These are phyloP conservation scores for Tylopilus sp. DNA, from an alignment of 1,284 basidiomycete genomes.

Conservation along the genomic window DNA sequence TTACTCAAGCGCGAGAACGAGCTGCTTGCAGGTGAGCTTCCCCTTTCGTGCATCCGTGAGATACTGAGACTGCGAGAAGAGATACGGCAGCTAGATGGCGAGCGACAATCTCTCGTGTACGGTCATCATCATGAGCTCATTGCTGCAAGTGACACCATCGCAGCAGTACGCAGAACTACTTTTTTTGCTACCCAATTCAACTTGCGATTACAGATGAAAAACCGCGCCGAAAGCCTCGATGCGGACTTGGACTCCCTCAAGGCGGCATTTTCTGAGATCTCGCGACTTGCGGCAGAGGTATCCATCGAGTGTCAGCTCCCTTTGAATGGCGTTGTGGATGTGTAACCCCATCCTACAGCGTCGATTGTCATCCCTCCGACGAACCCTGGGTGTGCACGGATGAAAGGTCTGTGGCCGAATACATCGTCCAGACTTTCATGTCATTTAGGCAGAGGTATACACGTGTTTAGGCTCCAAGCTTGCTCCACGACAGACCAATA, in stretches of 20 bases:
- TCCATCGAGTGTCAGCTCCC: slow-evolving; percentile 40
- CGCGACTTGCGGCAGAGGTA: slow-evolving; percentile 69
- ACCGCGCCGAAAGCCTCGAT: slow-evolving; percentile 77
- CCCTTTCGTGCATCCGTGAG: slow-evolving; percentile 3
- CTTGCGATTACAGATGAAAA: slow-evolving; percentile 63
- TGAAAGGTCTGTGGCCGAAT: not conserved
- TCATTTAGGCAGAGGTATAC: slow-evolving; percentile 1
- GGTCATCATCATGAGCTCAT: slow-evolving; percentile 95
- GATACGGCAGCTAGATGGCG: slow-evolving; percentile 83
- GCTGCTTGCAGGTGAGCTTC: slow-evolving; percentile 54
- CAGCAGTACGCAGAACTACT: slow-evolving; percentile 54
- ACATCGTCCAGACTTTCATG: slow-evolving; percentile 4
- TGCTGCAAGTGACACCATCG: slow-evolving; percentile 87
- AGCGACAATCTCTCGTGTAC: slow-evolving; percentile 87
- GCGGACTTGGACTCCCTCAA: slow-evolving; percentile 76
- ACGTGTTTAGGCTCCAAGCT: slow-evolving; percentile 10
- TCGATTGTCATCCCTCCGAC: not conserved
- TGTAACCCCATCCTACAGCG: slow-evolving; percentile 2
- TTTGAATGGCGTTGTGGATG: not conserved
- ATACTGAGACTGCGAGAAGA: slow-evolving; percentile 43
- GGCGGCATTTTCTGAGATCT: slow-evolving; percentile 80
- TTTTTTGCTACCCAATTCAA: not conserved
- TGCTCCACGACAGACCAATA: slow-evolving; percentile 10
- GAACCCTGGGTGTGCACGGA: not conserved
- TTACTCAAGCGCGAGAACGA: slow-evolving; percentile 78